phyloP scores from a whole-genome alignment of 768 basidiomycete genomes.

The Suillus sp. region DNA sequence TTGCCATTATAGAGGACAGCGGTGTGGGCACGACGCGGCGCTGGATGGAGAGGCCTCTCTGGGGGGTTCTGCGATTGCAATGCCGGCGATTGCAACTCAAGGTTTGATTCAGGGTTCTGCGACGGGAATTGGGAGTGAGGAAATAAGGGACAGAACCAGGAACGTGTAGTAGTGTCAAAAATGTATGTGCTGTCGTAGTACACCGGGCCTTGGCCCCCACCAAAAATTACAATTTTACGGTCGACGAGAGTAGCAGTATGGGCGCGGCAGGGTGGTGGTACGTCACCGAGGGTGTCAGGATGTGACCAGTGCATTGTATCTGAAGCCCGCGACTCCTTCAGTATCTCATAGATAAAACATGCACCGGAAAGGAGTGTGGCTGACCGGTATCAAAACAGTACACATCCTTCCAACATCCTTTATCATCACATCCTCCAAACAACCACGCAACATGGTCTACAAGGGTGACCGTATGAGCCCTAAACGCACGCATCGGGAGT shows the following conservation, averaged over 20 bases:
- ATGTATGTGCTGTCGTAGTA: conserved; percentile 87
- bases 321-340: conserved; percentile 26
- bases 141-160: conserved; percentile 58
- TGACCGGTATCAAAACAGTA: conserved; percentile 85
- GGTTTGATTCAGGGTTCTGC: not conserved
- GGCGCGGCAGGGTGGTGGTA: conserved; percentile 82
- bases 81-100: not conserved
- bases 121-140: conserved; percentile 17
- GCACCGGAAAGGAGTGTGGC: conserved; percentile 12
- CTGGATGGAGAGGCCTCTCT: conserved; percentile 39
- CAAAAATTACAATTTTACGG: conserved; percentile 78
- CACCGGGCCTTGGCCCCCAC: conserved; percentile 79
- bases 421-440: conserved; percentile 88
- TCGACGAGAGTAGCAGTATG: conserved; percentile 87
- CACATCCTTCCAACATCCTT: conserved; percentile 70
- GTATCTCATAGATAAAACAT: conserved; percentile 6
- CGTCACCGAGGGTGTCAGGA: conserved; percentile 73
- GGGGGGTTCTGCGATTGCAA: conserved; percentile 5
- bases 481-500: conserved; percentile 66
- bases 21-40: conserved; percentile 85
- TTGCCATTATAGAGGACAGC: conserved; percentile 70
- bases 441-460: conserved; percentile 85
- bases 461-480: conserved; percentile 83
- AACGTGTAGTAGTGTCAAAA: conserved; percentile 74
- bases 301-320: conserved; percentile 91